These are phyloP conservation scores for Theobroma grandiflorum DNA, from an alignment of 441 rosid genomes.

Conservation along the genomic window DNA sequence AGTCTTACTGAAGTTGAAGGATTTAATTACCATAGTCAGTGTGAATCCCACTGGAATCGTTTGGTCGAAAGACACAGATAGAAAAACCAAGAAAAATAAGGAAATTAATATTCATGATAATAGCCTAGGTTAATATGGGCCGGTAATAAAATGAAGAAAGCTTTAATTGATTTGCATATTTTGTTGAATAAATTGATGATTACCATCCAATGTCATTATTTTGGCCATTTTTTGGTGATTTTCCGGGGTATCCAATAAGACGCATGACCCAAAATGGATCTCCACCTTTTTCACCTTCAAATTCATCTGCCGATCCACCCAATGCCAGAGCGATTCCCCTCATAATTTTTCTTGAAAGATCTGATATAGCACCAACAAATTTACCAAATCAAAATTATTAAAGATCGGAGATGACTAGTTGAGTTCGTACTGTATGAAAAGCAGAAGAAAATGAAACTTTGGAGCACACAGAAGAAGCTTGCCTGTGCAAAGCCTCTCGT, in stretches of 20 bases:
- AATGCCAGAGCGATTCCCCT: constrained; percentile 74
- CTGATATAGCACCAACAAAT: constrained; percentile 36
- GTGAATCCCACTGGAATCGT: constrained; percentile 69
- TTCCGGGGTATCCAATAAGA: constrained; percentile 77
- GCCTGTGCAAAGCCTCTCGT: constrained; percentile 73
- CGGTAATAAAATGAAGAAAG: neutral
- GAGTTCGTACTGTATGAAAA: too few relatives aligned
- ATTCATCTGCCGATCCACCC: constrained; percentile 66
- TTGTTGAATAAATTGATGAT: neutral
- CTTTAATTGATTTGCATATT: neutral
- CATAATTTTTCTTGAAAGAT: constrained; percentile 78
- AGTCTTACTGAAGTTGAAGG: constrained; percentile 13
- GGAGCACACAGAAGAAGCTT: constrained; percentile 21
- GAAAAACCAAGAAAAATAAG: neutral
- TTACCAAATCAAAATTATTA: neutral
- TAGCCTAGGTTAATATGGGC: neutral
- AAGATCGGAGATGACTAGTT: too few relatives aligned
- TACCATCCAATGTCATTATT: constrained; percentile 84
- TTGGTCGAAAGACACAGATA: constrained; percentile 17
- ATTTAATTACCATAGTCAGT: constrained; percentile 75
- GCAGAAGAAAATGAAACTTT: neutral
- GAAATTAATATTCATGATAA: neutral
- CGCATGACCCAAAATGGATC: constrained; percentile 88
- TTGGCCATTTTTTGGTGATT: constrained; percentile 42
- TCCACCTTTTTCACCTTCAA: constrained; percentile 78